Conservation (phyloP, 179 eudicot genomes). For the Corrigiola litoralis region DNA sequence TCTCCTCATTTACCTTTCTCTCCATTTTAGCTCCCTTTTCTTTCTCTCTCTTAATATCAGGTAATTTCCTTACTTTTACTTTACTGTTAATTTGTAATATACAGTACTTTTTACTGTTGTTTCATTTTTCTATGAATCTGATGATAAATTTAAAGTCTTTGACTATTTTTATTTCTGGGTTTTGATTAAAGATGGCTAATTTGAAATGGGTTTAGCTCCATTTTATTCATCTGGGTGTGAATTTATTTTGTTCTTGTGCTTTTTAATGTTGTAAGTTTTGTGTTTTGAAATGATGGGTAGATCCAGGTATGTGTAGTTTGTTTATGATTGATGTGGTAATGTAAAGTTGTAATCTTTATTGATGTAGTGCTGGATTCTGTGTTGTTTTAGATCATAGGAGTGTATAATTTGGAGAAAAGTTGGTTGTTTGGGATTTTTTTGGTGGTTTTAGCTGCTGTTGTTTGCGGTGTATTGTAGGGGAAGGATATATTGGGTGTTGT, state of each 20-base stretch:
- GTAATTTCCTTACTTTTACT: neutral
- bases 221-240: neutral
- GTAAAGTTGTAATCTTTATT: neutral
- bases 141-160: neutral
- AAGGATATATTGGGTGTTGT: neutral
- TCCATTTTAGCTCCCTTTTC: neutral
- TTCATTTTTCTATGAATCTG: slow-evolving; percentile 12
- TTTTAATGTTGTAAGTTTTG: neutral
- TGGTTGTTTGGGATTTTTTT: neutral
- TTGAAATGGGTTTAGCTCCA: slow-evolving; percentile 12
- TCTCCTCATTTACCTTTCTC: neutral
- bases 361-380: slow-evolving; percentile 8
- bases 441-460: neutral
- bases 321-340: neutral
- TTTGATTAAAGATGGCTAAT: neutral
- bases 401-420: neutral
- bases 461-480: slow-evolving; percentile 2
- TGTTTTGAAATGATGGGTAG: neutral
- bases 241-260: neutral
- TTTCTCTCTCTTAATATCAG: neutral
- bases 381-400: neutral
- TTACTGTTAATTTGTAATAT: neutral
- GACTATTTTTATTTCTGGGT: slow-evolving; percentile 7
- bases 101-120: neutral
- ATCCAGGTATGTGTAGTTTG: slow-evolving; percentile 4